phyloP scores from a whole-genome alignment of 2,329 filamentous ascomycete genomes.

The Fusarium mexicanum region DNA sequence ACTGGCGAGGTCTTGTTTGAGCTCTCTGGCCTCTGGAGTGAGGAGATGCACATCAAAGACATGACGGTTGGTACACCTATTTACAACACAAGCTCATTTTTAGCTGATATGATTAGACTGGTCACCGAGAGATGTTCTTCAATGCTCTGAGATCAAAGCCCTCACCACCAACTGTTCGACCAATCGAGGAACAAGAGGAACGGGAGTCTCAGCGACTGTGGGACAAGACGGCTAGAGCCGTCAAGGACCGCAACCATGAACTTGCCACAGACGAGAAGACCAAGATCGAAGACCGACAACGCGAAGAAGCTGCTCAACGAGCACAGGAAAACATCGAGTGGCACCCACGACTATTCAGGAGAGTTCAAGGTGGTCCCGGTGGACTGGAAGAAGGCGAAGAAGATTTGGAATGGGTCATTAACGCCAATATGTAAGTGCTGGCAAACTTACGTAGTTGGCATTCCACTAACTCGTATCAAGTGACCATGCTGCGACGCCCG shows the following conservation, averaged over 20 bases:
- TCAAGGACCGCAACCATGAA: slow-evolving; percentile 87
- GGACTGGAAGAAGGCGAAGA: slow-evolving; percentile 83
- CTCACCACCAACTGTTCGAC: slow-evolving; percentile 76
- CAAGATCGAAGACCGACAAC: slow-evolving; percentile 92
- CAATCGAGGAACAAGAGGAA: slow-evolving; percentile 86
- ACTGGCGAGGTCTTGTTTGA: slow-evolving; percentile 91
- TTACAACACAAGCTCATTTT: background rate
- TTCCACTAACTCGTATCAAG: slow-evolving; percentile 38
- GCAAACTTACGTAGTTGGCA: background rate
- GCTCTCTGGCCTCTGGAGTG: slow-evolving; percentile 90
- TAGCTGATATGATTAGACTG: slow-evolving; percentile 67
- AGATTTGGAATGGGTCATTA: slow-evolving; percentile 94
- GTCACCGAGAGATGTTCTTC: slow-evolving; percentile 89
- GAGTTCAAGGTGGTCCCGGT: slow-evolving; percentile 75
- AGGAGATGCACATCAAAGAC: slow-evolving; percentile 93
- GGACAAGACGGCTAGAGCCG: slow-evolving; percentile 81
- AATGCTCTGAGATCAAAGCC: slow-evolving; percentile 83
- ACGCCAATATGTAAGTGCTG: slow-evolving; percentile 77
- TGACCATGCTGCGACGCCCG: slow-evolving; percentile 61
- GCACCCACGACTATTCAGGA: slow-evolving; percentile 86
- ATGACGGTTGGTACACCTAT: slow-evolving; percentile 65
- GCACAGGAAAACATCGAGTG: slow-evolving; percentile 84
- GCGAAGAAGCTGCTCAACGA: slow-evolving; percentile 85
- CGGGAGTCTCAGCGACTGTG: slow-evolving; percentile 91
- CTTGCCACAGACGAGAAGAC: slow-evolving; percentile 94